Conservation (phyloP, 2,329 filamentous ascomycete species). For the Pseudogymnoascus sp. region DNA sequence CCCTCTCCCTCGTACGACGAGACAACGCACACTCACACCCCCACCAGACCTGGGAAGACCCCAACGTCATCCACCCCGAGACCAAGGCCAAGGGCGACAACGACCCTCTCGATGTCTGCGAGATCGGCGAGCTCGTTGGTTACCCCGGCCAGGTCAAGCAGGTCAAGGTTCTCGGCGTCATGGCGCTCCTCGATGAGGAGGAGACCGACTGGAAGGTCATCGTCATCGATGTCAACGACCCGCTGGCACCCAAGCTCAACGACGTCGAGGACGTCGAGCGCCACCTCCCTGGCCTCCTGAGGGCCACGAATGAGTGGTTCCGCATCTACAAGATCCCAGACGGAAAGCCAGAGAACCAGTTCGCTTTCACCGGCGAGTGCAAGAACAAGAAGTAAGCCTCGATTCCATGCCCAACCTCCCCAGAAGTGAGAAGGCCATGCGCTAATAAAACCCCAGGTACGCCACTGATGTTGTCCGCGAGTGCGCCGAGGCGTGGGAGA, state of each 20-base stretch:
- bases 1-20: constrained; percentile 6
- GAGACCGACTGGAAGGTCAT: constrained; percentile 99
- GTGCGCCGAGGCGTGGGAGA: constrained; percentile 95
- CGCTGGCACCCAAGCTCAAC: constrained; percentile 90
- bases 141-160: constrained; percentile 97
- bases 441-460: constrained; percentile 51
- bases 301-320: constrained; percentile 99
- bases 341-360: constrained; percentile 99
- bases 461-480: constrained; percentile 92
- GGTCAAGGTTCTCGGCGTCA: constrained; percentile 98
- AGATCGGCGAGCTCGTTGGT: constrained; percentile 96
- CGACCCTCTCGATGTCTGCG: constrained; percentile 97
- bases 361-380: constrained; percentile 99
- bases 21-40: background rate
- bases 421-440: background rate
- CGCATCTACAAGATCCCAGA: constrained; percentile 99
- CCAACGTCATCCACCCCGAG: constrained; percentile 90
- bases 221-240: constrained; percentile 97
- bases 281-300: constrained; percentile 90
- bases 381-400: constrained; percentile 85
- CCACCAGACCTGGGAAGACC: constrained; percentile 92
- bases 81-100: constrained; percentile 99
- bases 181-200: constrained; percentile 98
- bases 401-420: background rate
- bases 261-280: constrained; percentile 98